These are phyloP conservation scores for Orbilia blumenaviensis DNA, from an alignment of 2,329 filamentous ascomycete species.

Conservation along the genomic window DNA sequence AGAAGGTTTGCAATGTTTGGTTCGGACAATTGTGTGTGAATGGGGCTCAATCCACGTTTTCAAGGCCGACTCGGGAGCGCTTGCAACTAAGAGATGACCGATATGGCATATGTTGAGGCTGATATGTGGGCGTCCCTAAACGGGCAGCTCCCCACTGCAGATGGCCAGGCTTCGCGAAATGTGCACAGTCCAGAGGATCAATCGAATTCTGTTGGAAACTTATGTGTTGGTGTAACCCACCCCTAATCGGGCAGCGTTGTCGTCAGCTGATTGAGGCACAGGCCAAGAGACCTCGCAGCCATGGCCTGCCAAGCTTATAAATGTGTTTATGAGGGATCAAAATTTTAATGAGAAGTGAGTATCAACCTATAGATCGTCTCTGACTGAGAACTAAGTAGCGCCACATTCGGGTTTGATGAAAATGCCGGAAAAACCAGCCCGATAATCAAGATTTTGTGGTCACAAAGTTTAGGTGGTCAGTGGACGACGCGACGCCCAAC, in stretches of 20 bases:
- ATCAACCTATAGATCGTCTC: too few species aligned
- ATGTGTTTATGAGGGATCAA: not conserved
- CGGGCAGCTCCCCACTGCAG: too few species aligned
- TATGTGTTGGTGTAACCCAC: constrained; percentile 8
- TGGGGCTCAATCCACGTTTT: constrained; percentile 8
- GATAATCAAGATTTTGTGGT: too few species aligned
- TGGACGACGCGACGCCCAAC: too few species aligned
- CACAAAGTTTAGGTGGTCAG: too few species aligned
- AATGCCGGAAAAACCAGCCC: too few species aligned
- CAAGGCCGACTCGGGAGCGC: not conserved
- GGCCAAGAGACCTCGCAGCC: not conserved
- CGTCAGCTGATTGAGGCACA: constrained; percentile 11
- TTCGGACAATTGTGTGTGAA: not conserved
- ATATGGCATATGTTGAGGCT: not conserved
- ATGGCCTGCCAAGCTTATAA: not conserved
- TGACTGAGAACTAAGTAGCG: too few species aligned
- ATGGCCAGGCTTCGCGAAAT: not conserved
- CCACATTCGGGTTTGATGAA: too few species aligned
- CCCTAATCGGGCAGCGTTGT: not conserved
- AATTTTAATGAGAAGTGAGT: too few species aligned
- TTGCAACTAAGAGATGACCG: not conserved
- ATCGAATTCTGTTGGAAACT: not conserved
- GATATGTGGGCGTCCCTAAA: not conserved
- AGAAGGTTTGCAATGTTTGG: not conserved
- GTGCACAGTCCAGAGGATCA: not conserved